These are phyloP conservation scores for Sarocladium kiliense DNA, from an alignment of 2,329 filamentous ascomycete genomes.

Conservation along the genomic window DNA sequence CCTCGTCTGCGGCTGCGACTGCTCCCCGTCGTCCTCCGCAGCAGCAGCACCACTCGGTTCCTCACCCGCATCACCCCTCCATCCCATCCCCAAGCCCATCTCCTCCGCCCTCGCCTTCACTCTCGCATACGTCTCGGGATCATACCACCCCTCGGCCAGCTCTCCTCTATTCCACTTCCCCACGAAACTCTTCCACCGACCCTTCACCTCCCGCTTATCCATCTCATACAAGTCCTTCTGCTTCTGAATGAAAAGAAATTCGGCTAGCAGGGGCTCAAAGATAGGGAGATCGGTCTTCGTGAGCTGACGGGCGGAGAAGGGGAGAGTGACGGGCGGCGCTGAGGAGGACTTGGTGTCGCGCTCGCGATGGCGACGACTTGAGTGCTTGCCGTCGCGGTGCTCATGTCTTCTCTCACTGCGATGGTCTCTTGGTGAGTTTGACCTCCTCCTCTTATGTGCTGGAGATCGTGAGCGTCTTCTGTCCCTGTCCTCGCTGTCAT, in stretches of 20 bases:
- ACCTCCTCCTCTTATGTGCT: conserved; percentile 15
- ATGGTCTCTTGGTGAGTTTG: conserved; percentile 4
- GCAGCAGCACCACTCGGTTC: conserved; percentile 15
- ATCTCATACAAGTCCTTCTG: conserved; percentile 62
- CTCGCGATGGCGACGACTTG: conserved; percentile 8
- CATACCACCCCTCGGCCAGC: conserved; percentile 89
- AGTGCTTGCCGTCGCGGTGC: neutral
- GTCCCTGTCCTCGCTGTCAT: conserved; percentile 12
- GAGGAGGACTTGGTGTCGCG: conserved; percentile 14
- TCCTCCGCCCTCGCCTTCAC: conserved; percentile 24
- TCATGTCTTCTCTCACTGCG: neutral
- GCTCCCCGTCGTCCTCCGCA: conserved; percentile 29
- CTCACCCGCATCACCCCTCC: conserved; percentile 8
- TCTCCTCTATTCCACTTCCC: conserved; percentile 88
- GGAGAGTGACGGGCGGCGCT: conserved; percentile 38
- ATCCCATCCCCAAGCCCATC: conserved; percentile 11
- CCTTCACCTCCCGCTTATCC: conserved; percentile 68
- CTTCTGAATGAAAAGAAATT: conserved; percentile 88
- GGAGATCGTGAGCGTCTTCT: conserved; percentile 19
- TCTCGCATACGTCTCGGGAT: conserved; percentile 60
- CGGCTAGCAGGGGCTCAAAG: conserved; percentile 70
- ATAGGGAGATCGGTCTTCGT: conserved; percentile 61
- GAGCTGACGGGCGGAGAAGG: conserved; percentile 60
- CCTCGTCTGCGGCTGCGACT: neutral
- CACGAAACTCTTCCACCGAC: conserved; percentile 91